These are phyloP conservation scores for Penicillium ucsense DNA, from an alignment of 495 filamentous ascomycete species.

Conservation along the genomic window DNA sequence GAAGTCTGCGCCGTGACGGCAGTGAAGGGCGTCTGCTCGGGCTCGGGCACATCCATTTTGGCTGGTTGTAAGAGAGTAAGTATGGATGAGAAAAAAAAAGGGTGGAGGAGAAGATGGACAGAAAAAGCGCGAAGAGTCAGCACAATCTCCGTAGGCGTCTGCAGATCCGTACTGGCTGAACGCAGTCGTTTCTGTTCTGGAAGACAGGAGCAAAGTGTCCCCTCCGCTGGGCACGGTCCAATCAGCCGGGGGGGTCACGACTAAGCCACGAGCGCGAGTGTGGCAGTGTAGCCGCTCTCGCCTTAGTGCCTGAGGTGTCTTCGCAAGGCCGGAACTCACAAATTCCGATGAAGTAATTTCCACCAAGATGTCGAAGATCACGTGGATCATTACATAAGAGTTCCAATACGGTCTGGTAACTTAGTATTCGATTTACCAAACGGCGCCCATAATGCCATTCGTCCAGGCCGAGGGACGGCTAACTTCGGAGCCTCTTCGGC, in stretches of 20 bases:
- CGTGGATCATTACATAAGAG: too few species aligned
- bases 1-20: slow-evolving; percentile 80
- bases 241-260: slow-evolving; percentile 9
- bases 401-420: too few species aligned
- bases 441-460: too few species aligned
- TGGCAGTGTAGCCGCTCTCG: neutral
- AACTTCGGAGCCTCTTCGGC: slow-evolving; percentile 18
- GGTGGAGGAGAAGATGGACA: slow-evolving; percentile 1
- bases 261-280: slow-evolving; percentile 8
- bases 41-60: slow-evolving; percentile 69
- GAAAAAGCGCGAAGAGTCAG: slow-evolving; percentile 5
- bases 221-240: slow-evolving; percentile 24
- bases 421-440: too few species aligned
- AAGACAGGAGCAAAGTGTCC: slow-evolving; percentile 35
- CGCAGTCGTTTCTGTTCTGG: slow-evolving; percentile 17
- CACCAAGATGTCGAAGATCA: too few species aligned
- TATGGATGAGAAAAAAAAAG: neutral
- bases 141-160: slow-evolving; percentile 6
- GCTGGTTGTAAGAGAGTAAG: too few species aligned
- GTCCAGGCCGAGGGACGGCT: slow-evolving; percentile 22
- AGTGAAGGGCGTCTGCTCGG: slow-evolving; percentile 74
- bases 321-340: too few species aligned
- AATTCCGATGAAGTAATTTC: too few species aligned
- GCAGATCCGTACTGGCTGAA: slow-evolving; percentile 18
- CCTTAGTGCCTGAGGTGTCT: slow-evolving; percentile 2